Conservation (phyloP, 768 basidiomycete species). For the Polyporus arcularius region DNA sequence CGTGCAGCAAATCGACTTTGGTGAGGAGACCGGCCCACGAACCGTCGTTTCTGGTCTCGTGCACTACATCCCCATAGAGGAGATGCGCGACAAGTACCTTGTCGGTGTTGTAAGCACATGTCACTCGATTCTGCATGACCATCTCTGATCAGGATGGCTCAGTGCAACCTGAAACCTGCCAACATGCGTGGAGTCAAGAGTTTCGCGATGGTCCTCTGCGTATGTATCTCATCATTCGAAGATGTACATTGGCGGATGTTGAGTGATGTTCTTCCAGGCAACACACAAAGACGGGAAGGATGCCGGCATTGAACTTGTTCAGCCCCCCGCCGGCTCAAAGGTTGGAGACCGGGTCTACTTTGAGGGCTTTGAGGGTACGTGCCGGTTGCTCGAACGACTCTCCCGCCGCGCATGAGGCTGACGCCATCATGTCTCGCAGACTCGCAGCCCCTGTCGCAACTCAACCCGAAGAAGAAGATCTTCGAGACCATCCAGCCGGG, state of each 20-base stretch:
- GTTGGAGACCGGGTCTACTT: conserved; percentile 96
- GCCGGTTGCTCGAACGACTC: no score
- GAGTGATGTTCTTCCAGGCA: conserved; percentile 54
- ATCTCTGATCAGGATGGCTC: neutral
- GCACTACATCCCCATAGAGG: conserved; percentile 92
- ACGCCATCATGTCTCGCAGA: no score
- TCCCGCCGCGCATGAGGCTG: no score
- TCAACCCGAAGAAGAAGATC: conserved; percentile 99
- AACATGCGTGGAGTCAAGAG: conserved; percentile 98
- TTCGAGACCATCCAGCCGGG: conserved; percentile 97
- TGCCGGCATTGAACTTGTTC: conserved; percentile 87
- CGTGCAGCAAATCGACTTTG: conserved; percentile 88
- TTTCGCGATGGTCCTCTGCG: conserved; percentile 96
- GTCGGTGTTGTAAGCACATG: conserved; percentile 69
- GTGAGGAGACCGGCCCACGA: conserved; percentile 91
- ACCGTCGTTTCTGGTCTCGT: conserved; percentile 98
- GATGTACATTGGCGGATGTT: neutral
- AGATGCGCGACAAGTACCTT: conserved; percentile 83
- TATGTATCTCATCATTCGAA: conserved; percentile 40
- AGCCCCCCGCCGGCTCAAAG: conserved; percentile 81
- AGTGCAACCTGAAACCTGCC: conserved; percentile 96
- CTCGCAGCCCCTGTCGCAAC: conserved; percentile 70
- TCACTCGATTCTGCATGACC: neutral
- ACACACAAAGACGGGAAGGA: conserved; percentile 89
- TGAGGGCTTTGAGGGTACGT: conserved; percentile 85